Conservation (phyloP, 2,329 filamentous ascomycete genomes). For the Colletotrichum tropicicola region DNA sequence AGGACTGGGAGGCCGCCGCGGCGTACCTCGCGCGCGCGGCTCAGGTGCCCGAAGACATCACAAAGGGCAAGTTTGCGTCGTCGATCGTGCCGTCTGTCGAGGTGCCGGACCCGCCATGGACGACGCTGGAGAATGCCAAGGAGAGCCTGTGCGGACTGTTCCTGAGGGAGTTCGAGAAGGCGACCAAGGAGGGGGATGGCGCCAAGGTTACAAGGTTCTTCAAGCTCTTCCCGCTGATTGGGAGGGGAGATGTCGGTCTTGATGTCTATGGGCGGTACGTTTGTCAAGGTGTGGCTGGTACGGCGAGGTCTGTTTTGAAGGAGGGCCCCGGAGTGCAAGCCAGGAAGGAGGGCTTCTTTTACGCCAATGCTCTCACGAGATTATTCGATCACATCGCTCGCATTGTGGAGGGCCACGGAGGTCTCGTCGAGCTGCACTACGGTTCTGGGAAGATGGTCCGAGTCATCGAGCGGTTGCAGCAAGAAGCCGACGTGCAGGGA, state of each 20-base stretch:
- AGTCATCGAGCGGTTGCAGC: constrained; percentile 91
- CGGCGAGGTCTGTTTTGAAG: constrained; percentile 83
- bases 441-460: constrained; percentile 91
- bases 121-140: constrained; percentile 86
- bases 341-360: constrained; percentile 85
- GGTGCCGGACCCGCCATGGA: constrained; percentile 88
- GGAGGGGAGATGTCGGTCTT: constrained; percentile 84
- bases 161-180: constrained; percentile 93
- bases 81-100: constrained; percentile 95
- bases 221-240: constrained; percentile 96
- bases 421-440: constrained; percentile 93
- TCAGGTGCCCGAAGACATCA: constrained; percentile 81
- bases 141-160: constrained; percentile 93
- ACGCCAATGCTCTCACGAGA: constrained; percentile 88
- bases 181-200: constrained; percentile 86
- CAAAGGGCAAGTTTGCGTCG: constrained; percentile 86
- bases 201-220: constrained; percentile 95
- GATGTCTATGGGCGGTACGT: constrained; percentile 97
- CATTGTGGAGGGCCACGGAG: constrained; percentile 92
- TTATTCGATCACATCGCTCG: constrained; percentile 98
- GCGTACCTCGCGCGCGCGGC: constrained; percentile 86
- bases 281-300: constrained; percentile 89
- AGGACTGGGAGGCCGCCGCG: constrained; percentile 98
- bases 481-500: constrained; percentile 95
- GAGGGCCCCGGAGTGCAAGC: constrained; percentile 58